Base-by-base conservation (phyloP, 768 basidiomycete genomes). In the Heimioporus sp. region DNA sequence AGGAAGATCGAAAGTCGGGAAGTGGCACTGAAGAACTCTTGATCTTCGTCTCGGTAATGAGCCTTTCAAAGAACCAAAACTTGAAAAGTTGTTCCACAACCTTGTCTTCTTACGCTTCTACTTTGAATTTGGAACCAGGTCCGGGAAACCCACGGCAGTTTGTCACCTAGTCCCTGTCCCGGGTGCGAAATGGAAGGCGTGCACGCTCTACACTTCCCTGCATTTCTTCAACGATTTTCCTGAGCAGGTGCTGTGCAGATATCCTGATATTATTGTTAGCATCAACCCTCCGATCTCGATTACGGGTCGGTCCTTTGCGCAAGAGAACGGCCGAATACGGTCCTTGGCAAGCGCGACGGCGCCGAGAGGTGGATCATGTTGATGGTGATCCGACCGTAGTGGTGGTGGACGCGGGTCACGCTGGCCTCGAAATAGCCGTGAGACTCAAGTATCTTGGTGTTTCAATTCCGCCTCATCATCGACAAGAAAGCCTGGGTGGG, bases 401-500 rank as follows among this genome's bases (percentile, higher is more conserved):
- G 24, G 71, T 88, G 20, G 68, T 87, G n/a, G 83, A 85, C 11
- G 85, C 76, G 0, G 86, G 85, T 0, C 88, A 89, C 50, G 79
- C 77, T 54, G 90, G 87, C 2, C 67, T 92, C 24, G 80, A 76
- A 37, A 62, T 81, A 3, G 86, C 87, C 0, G 85, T 85, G 3
- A 73, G 85, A n/a, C 69, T 91, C 49, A 83, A 83, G 59, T 73
- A 72, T 38, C 69, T 88, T 20, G 81, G 78, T 17, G 67, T 90
- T 12, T 59, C 72, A n/a, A n/a, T n/a, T n/a, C 1, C 70, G 76
- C 1, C 68, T 92, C 10, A 65, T 85, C n/a, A 69, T 87, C 13
- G 86, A 87, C 55, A 73, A 72, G 58, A 76, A 80, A 48, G 48
- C 68, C 15, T 69, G 77, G 5, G 65, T 83, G 10, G 83, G 85